Conservation (phyloP, 495 filamentous ascomycete species). For the Niebla homalea region DNA sequence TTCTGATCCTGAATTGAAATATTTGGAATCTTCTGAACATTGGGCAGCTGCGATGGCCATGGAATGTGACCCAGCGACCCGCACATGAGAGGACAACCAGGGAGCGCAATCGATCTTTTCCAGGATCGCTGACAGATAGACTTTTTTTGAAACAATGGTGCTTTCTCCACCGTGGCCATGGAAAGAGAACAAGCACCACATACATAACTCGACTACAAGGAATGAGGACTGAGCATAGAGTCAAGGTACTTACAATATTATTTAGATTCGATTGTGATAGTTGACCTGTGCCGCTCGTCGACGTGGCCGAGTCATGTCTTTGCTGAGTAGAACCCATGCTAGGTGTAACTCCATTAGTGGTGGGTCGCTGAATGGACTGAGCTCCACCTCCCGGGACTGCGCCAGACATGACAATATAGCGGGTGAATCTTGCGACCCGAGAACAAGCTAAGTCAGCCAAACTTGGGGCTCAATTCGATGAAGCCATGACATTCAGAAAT, state of each 20-base stretch:
- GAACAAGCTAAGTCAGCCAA: no score
- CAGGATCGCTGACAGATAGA: no score
- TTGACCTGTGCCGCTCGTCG: conserved; percentile 4
- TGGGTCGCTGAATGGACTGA: conserved; percentile 33
- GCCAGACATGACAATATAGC: conserved; percentile 12
- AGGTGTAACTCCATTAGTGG: conserved; percentile 37
- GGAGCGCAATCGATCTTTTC: no score
- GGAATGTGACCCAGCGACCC: no score
- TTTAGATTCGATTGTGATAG: conserved; percentile 82
- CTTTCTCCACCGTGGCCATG: no score
- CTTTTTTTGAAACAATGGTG: no score
- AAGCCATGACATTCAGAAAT: no score
- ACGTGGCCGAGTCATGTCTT: conserved; percentile 10
- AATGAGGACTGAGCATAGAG: background rate
- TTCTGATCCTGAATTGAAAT: no score
- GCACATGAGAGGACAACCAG: no score
- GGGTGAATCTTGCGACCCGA: background rate
- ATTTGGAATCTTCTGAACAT: no score
- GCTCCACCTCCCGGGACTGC: conserved; percentile 14
- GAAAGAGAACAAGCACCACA: background rate
- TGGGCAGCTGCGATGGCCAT: no score
- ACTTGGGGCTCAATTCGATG: no score
- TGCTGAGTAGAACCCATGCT: conserved; percentile 43
- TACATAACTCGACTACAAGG: background rate
- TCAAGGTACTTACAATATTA: conserved; percentile 62